phyloP scores from a whole-genome alignment of 1,284 basidiomycete genomes.

The Naganishia cerealis region DNA sequence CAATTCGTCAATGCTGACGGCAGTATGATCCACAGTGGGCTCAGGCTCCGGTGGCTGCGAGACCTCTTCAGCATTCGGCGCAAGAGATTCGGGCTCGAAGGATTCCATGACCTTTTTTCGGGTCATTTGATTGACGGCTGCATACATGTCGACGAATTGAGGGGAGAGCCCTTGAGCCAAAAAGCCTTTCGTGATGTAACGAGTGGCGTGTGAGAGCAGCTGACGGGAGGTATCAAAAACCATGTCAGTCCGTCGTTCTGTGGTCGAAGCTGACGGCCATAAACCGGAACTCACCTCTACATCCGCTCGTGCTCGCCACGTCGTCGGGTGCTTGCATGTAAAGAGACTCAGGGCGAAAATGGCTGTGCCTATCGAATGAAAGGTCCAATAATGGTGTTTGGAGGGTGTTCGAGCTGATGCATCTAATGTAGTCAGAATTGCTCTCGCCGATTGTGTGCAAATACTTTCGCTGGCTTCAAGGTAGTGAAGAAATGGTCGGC shows the following conservation, averaged over 20 bases:
- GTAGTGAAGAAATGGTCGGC: slow-evolving; percentile 9
- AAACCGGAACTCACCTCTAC: slow-evolving; percentile 4
- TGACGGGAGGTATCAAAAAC: not conserved
- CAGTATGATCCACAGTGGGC: not conserved
- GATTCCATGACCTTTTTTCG: slow-evolving; percentile 21
- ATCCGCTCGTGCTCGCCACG: slow-evolving; percentile 15
- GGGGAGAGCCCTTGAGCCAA: slow-evolving; percentile 11
- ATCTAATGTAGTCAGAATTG: slow-evolving; percentile 13
- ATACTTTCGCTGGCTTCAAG: slow-evolving; percentile 21
- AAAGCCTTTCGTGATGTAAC: slow-evolving; percentile 10
- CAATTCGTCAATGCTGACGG: slow-evolving; percentile 11
- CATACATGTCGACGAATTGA: slow-evolving; percentile 1
- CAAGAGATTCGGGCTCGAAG: slow-evolving; percentile 5
- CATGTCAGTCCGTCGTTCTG: not conserved
- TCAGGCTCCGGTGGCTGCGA: not conserved
- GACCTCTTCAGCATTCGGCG: not conserved
- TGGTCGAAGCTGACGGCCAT: not conserved
- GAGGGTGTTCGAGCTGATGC: slow-evolving; percentile 9
- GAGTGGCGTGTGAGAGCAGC: slow-evolving; percentile 10
- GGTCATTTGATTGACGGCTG: slow-evolving; percentile 12
- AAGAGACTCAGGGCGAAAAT: slow-evolving; percentile 18
- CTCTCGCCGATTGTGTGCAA: slow-evolving; percentile 14
- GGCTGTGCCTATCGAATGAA: slow-evolving; percentile 14
- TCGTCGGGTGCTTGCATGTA: slow-evolving; percentile 20
- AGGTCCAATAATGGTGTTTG: not conserved